Conservation (phyloP, 78 protist genomes). For the Dictyostelium intermedium region DNA sequence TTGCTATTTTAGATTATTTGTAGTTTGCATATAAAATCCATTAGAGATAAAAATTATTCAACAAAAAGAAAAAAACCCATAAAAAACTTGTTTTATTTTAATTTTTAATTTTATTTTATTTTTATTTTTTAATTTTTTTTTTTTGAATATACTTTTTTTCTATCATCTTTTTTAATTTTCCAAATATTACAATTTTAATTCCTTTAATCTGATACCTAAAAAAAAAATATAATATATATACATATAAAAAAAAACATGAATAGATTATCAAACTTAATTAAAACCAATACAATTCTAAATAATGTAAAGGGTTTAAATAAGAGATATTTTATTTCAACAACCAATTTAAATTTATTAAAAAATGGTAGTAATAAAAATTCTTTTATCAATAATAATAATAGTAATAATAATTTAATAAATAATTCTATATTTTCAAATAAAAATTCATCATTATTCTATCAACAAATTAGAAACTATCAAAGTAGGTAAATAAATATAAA, state of each 20-base stretch:
- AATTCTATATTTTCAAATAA: background rate
- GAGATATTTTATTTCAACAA: background rate
- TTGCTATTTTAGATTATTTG: background rate
- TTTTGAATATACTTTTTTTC: background rate
- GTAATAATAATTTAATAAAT: background rate
- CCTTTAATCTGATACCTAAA: background rate
- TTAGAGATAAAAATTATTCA: background rate
- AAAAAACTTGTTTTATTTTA: too few relatives aligned
- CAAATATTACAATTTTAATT: too few relatives aligned
- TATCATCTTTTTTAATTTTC: background rate
- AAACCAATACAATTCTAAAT: background rate
- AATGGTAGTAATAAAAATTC: background rate
- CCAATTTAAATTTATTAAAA: background rate
- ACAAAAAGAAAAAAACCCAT: background rate
- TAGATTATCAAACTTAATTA: background rate
- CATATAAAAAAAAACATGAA: background rate
- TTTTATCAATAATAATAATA: background rate
- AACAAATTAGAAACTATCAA: constrained; percentile 18
- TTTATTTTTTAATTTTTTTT: background rate
- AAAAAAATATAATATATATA: background rate
- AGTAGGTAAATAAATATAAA: too few relatives aligned
- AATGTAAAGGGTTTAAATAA: background rate
- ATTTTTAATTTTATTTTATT: too few relatives aligned
- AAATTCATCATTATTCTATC: background rate
- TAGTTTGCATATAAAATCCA: background rate